A percentile compares a stretch with the other conserved stretches of the same genome.
Conservation (phyloP, 345 rosid genomes). For the Kernera saxatilis region DNA sequence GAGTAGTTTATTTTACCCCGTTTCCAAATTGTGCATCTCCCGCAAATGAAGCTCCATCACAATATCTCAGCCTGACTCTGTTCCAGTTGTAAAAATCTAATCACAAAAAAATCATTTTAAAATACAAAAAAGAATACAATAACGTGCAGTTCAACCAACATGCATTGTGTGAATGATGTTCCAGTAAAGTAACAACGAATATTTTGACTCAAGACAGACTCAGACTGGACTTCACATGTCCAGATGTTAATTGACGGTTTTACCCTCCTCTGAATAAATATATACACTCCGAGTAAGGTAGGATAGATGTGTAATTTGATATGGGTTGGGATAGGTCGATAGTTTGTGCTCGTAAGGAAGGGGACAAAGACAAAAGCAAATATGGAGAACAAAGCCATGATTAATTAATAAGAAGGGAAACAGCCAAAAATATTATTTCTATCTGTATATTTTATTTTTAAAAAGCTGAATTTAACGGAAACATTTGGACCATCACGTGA, state of each 20-base stretch:
- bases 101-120: neutral
- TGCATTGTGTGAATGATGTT: neutral
- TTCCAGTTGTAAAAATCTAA: constrained; percentile 98
- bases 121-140: neutral
- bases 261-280: neutral
- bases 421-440: constrained; percentile 13
- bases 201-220: neutral
- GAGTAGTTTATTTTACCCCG: constrained; percentile 44
- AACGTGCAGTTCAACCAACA: neutral
- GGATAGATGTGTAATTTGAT: neutral
- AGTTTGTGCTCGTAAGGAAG: neutral
- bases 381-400: neutral
- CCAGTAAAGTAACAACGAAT: neutral
- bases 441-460: neutral
- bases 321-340: neutral
- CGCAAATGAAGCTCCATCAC: constrained; percentile 94
- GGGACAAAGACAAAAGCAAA: constrained; percentile 24
- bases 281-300: neutral
- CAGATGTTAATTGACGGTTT: neutral
- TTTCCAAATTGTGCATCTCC: constrained; percentile 60
- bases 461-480: constrained; percentile 23
- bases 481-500: constrained; percentile 28
- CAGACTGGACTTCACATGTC: constrained; percentile 26
- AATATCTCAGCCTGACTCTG: constrained; percentile 84
- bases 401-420: constrained; percentile 2